Percentiles rank a stretch among this genome's conserved stretches.
Conservation (phyloP, 805 yeast species). For the Brettanomyces custersianus region DNA sequence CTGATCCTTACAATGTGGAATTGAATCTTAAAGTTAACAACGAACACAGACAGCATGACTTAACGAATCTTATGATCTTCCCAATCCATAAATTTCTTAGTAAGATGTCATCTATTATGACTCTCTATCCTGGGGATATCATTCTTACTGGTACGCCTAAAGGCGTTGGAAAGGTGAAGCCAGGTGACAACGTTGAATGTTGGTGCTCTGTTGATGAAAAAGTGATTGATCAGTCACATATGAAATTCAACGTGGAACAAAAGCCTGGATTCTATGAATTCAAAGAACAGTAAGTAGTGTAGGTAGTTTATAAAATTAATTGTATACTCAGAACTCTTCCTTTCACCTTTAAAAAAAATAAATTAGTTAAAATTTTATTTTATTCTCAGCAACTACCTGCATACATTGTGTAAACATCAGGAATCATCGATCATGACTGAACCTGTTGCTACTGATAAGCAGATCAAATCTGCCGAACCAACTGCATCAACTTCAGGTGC, state of each 20-base stretch:
- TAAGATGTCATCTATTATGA: conserved; percentile 82
- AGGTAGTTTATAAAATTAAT: no score
- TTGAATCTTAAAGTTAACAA: conserved; percentile 65
- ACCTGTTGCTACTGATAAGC: background rate
- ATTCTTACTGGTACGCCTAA: conserved; percentile 95
- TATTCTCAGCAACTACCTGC: background rate
- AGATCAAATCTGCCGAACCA: background rate
- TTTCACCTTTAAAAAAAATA: background rate
- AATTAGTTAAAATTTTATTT: background rate
- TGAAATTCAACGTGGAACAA: conserved; percentile 42
- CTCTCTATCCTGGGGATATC: conserved; percentile 83
- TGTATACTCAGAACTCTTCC: no score
- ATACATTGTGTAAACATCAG: background rate
- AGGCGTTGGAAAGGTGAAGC: conserved; percentile 80
- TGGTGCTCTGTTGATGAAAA: conserved; percentile 48
- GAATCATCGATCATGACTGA: background rate
- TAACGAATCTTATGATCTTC: conserved; percentile 78
- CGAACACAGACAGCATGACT: conserved; percentile 59
- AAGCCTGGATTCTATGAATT: conserved; percentile 56
- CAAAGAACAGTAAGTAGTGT: conserved; percentile 18
- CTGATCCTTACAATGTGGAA: conserved; percentile 66
- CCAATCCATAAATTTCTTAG: conserved; percentile 74
- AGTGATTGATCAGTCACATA: conserved; percentile 38
- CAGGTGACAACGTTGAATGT: conserved; percentile 75
- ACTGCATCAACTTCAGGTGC: conserved; percentile 6